Conservation (phyloP, 2,329 filamentous ascomycete species). For the Didymella glomerata region DNA sequence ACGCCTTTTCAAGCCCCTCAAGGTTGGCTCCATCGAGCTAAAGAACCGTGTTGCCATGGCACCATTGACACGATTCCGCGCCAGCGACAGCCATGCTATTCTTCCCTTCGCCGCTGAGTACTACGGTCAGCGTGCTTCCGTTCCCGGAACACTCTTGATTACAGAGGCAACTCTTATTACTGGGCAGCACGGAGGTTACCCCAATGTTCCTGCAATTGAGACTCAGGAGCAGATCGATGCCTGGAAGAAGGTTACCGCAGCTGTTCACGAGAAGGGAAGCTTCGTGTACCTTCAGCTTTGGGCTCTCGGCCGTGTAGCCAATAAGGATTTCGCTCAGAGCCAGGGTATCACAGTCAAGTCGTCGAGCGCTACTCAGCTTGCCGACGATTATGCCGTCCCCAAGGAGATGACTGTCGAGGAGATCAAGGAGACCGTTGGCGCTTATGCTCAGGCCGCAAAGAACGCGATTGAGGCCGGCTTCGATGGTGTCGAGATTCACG, state of each 20-base stretch:
- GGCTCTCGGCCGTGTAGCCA: slow-evolving; percentile 65
- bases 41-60: slow-evolving; percentile 50
- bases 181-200: slow-evolving; percentile 57
- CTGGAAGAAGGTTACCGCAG: slow-evolving; percentile 69
- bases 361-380: slow-evolving; percentile 43
- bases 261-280: slow-evolving; percentile 69
- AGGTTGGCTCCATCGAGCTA: slow-evolving; percentile 45
- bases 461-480: slow-evolving; percentile 62
- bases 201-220: slow-evolving; percentile 67
- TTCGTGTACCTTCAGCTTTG: slow-evolving; percentile 71
- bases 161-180: slow-evolving; percentile 65
- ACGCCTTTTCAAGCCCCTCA: slow-evolving; percentile 48
- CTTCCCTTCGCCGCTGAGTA: slow-evolving; percentile 57
- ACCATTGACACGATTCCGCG: slow-evolving; percentile 53
- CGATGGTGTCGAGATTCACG: slow-evolving; percentile 67
- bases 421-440: slow-evolving; percentile 49
- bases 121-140: slow-evolving; percentile 62
- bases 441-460: slow-evolving; percentile 56
- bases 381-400: slow-evolving; percentile 56
- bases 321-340: slow-evolving; percentile 47
- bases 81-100: slow-evolving; percentile 59
- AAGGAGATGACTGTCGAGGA: slow-evolving; percentile 52
- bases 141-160: slow-evolving; percentile 66
- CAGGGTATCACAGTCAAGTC: slow-evolving; percentile 48
- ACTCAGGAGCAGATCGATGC: slow-evolving; percentile 57